A percentile compares a stretch with the other conserved stretches of the same genome.
These are phyloP conservation scores for Striga asiatica DNA, from an alignment of 257 asterid genomes.

Conservation along the genomic window DNA sequence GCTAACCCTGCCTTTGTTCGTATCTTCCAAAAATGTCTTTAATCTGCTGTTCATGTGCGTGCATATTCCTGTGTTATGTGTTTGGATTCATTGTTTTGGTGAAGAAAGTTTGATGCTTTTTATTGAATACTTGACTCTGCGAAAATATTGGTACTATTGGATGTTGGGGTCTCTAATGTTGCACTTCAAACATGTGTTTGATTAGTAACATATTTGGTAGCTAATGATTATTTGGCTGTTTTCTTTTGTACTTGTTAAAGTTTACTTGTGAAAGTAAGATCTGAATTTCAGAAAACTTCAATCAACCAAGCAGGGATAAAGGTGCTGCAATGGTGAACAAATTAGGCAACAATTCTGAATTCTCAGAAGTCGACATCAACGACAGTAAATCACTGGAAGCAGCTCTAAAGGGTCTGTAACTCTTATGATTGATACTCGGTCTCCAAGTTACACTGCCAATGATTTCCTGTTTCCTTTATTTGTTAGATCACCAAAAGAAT, in stretches of 20 bases:
- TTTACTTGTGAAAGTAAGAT: no score
- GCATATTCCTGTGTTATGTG: neutral
- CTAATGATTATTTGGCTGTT: no score
- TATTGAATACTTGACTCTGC: neutral
- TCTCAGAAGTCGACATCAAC: slow-evolving; percentile 53
- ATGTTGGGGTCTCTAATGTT: neutral
- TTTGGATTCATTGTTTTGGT: neutral
- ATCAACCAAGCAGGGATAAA: slow-evolving; percentile 54
- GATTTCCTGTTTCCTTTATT: neutral
- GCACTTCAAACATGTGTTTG: no score
- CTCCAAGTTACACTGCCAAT: neutral
- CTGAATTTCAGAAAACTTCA: neutral
- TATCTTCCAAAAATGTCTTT: neutral
- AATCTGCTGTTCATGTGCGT: neutral
- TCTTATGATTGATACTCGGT: slow-evolving; percentile 13
- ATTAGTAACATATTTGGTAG: no score
- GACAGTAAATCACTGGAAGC: slow-evolving; percentile 42
- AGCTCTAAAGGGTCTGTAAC: slow-evolving; percentile 40
- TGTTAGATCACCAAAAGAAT: no score
- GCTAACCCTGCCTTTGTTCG: neutral
- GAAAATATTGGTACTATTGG: neutral
- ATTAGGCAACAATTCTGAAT: slow-evolving; percentile 56
- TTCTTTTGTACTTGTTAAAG: neutral
- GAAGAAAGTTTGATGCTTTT: neutral
- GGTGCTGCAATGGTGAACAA: slow-evolving; percentile 57